Evolutionary conservation across 179 eudicot species (phyloP).

Genomic region (Pouteria campechiana): DNA sequence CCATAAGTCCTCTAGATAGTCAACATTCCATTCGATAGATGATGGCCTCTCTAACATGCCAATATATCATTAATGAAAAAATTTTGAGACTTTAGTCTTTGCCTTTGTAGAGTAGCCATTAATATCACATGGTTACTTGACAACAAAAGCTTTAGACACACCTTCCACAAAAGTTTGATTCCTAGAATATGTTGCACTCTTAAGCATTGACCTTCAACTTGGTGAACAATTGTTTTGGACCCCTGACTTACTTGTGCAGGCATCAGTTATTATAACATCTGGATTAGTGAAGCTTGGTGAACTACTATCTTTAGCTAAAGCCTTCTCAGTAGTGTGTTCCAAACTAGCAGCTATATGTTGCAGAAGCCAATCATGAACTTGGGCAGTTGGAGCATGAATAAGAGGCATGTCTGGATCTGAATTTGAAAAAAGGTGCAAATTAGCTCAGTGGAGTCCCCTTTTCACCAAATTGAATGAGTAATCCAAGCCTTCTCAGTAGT

Average conservation of each 20-base stretch:
- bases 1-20: no score
- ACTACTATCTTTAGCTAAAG: conserved; percentile 65
- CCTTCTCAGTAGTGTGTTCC: conserved; percentile 69
- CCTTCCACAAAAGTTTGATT: conserved; percentile 79
- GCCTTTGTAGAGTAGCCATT: conserved; percentile 86
- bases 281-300: conserved; percentile 53
- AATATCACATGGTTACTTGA: conserved; percentile 72
- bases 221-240: conserved; percentile 50
- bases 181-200: no score
- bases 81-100: no score
- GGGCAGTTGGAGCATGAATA: conserved; percentile 86
- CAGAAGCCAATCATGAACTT: conserved; percentile 87
- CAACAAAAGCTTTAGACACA: conserved; percentile 71
- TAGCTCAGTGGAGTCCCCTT: conserved; percentile 84
- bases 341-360: conserved; percentile 61
- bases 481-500: conserved; percentile 70
- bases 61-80: no score
- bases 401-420: conserved; percentile 99
- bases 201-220: no score
- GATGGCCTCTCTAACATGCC: no score
- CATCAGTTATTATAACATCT: conserved; percentile 87
- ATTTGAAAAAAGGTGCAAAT: conserved; percentile 82
- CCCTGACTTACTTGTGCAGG: conserved; percentile 45
- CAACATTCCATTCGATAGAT: no score
- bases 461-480: conserved; percentile 73